Evolutionary conservation across 2,329 filamentous ascomycete species (phyloP).

Genomic region (Fusarium illudens): DNA sequence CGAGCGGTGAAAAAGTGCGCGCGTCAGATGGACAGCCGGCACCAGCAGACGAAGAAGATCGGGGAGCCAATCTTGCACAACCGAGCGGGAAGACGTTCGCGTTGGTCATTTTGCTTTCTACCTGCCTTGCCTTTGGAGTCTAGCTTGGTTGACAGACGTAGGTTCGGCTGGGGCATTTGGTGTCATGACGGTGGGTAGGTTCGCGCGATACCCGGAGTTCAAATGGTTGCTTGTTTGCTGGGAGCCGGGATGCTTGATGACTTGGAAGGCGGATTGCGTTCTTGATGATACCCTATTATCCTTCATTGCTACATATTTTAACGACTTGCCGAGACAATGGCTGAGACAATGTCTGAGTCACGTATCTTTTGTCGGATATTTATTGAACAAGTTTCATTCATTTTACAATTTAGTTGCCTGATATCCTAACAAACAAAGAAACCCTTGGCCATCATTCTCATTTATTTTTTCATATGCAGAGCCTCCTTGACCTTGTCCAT

Average conservation of each 20-base stretch:
- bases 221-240: neutral
- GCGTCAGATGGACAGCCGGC: conserved; percentile 41
- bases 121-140: conserved; percentile 16
- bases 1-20: conserved; percentile 52
- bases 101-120: conserved; percentile 24
- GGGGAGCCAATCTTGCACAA: neutral
- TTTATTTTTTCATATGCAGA: conserved; percentile 35
- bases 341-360: neutral
- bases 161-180: too few relatives aligned
- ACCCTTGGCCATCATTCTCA: neutral
- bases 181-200: neutral
- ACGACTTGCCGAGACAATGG: neutral
- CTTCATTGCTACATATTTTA: neutral
- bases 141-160: neutral
- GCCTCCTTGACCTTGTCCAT: conserved; percentile 43
- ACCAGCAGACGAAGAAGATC: conserved; percentile 8
- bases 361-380: neutral
- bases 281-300: conserved; percentile 35
- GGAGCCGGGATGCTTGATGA: neutral
- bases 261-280: neutral
- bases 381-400: conserved; percentile 3
- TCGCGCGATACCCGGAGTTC: conserved; percentile 9
- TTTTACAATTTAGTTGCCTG: conserved; percentile 23
- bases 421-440: neutral
- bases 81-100: conserved; percentile 18